phyloP scores from a whole-genome alignment of 805 yeast species.

The Candida manassasensis region DNA sequence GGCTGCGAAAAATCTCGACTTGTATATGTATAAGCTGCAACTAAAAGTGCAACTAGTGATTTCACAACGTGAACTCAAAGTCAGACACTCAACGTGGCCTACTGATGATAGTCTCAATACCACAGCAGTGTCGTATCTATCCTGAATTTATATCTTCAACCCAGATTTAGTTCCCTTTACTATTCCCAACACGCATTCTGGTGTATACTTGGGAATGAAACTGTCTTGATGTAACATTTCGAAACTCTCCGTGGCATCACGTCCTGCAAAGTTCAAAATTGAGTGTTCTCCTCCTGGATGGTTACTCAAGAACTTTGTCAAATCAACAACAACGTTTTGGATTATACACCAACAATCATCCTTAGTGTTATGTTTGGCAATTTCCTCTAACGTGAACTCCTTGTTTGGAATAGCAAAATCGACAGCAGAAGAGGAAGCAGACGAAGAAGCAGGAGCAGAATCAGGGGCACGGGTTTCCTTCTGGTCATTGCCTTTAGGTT shows the following conservation, averaged over 20 bases:
- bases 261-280: constrained; percentile 43
- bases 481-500: not conserved
- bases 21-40: too few species aligned
- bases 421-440: constrained; percentile 3
- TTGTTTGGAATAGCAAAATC: constrained; percentile 40
- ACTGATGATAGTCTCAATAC: too few species aligned
- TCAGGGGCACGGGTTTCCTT: constrained; percentile 1
- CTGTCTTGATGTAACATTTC: constrained; percentile 55
- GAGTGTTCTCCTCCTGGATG: constrained; percentile 64
- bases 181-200: constrained; percentile 45
- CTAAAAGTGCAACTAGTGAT: too few species aligned
- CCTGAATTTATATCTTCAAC: constrained; percentile 28
- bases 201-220: constrained; percentile 47
- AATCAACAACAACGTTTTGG: constrained; percentile 48
- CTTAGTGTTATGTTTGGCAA: constrained; percentile 42
- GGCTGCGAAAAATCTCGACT: too few species aligned
- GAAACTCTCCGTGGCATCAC: constrained; percentile 46
- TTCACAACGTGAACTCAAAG: too few species aligned
- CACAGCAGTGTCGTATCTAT: too few species aligned
- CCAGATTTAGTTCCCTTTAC: constrained; percentile 43
- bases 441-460: constrained; percentile 3
- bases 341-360: constrained; percentile 53
- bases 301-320: constrained; percentile 38
- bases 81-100: too few species aligned
- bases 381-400: constrained; percentile 44